phyloP scores from a whole-genome alignment of 2,329 filamentous ascomycete genomes.

The Fusarium xyrophilum region DNA sequence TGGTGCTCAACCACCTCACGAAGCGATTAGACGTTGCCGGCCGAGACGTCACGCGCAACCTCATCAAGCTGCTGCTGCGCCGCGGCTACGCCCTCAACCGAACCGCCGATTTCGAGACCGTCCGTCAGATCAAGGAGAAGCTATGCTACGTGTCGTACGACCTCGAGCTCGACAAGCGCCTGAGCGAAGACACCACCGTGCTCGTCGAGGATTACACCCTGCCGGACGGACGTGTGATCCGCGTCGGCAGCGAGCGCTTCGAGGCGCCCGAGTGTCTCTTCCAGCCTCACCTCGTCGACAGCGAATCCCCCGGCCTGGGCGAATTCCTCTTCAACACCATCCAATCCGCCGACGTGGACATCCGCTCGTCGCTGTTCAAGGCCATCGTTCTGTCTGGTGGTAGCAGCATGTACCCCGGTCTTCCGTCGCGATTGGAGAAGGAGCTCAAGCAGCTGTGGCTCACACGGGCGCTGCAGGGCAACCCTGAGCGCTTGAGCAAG shows the following conservation, averaged over 20 bases:
- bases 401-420: slow-evolving; percentile 97
- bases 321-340: slow-evolving; percentile 99
- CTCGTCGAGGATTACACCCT: slow-evolving; percentile 97
- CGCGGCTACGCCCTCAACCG: slow-evolving; percentile 96
- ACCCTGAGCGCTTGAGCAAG: slow-evolving; percentile 94
- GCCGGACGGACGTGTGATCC: slow-evolving; percentile 93
- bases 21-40: slow-evolving; percentile 93
- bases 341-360: slow-evolving; percentile 92
- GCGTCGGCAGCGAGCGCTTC: slow-evolving; percentile 95
- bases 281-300: slow-evolving; percentile 97
- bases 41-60: slow-evolving; percentile 96
- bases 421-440: slow-evolving; percentile 95
- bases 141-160: slow-evolving; percentile 99
- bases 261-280: slow-evolving; percentile 98
- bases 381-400: slow-evolving; percentile 96
- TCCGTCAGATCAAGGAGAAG: slow-evolving; percentile 99
- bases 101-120: slow-evolving; percentile 98
- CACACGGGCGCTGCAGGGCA: slow-evolving; percentile 85
- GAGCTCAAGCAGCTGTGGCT: slow-evolving; percentile 99
- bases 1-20: slow-evolving; percentile 96
- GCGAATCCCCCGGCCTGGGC: slow-evolving; percentile 94
- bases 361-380: slow-evolving; percentile 92
- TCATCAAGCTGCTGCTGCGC: slow-evolving; percentile 92
- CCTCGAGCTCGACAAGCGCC: slow-evolving; percentile 90
- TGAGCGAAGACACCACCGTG: slow-evolving; percentile 97